Base-by-base conservation (phyloP, 192 early-diverging fungal genomes). In the Coemansia aciculifera region DNA sequence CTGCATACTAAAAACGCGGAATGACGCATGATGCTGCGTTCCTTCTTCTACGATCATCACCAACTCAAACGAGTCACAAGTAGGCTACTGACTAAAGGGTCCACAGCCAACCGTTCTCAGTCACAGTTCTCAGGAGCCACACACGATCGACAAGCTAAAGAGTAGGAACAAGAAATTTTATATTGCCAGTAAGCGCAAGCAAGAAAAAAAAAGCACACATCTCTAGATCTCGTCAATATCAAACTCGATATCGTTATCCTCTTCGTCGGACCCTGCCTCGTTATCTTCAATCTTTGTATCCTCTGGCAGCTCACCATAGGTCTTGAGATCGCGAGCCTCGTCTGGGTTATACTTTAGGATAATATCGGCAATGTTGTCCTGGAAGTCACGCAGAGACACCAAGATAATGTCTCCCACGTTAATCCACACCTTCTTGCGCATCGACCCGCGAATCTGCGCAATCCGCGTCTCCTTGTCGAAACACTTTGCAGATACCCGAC, bases 391-490 rank as follows among this genome's bases (percentile, higher is more conserved):
- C 66, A 96, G 87, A 34, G 91, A 90, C 13, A 98, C 80, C 43
- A 98, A 85, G 5, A 98, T 85, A 48, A 97, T 89, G 68, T 98
- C 95, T 52, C 97, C 97, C 64, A 88, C 88, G 67, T 87, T 90
- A 74, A 97, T 95, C 94, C 93, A 94, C 59, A 92, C 94, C 87
- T 97, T 99, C 84, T 98, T 99, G 75, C 95, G 91, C 89, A 99
- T 93, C 66, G 93, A 92, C 52, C 97, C 97, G 60, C 97, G 94
- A 84, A 99, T 98, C 73, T 95, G 94, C 59, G 92, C 97, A 77
- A 95, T 81, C 38, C 94, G 90, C 80, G 91, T 97, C 43, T 85
- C 86, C 46, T 93, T 94, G 77, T 97, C 95, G 68, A 91, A 89
- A 79, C 95, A 94, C 68, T 91, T 90, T 29, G 90, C 90, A 67